These are phyloP conservation scores for Podospora sp. DNA, from an alignment of 495 filamentous ascomycete species.

Conservation along the genomic window DNA sequence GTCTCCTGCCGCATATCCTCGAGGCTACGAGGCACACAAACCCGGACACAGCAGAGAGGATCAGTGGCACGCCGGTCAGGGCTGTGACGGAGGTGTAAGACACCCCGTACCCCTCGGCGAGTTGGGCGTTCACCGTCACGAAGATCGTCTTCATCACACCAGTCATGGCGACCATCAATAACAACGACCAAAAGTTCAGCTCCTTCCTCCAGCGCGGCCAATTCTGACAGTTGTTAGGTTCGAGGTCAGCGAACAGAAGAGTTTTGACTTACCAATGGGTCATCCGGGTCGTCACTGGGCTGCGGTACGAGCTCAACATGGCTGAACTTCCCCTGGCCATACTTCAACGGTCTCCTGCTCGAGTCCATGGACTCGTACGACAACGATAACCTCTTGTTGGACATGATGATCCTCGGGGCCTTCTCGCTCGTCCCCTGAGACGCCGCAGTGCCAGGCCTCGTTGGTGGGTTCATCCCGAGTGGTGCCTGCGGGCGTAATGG, in stretches of 20 bases:
- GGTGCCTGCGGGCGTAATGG: conserved; percentile 29
- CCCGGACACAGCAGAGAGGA: conserved; percentile 49
- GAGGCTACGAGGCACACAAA: conserved; percentile 42
- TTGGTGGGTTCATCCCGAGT: conserved; percentile 33
- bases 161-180: conserved; percentile 45
- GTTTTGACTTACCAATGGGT: conserved; percentile 46
- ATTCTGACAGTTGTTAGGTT: conserved; percentile 39
- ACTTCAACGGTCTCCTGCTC: conserved; percentile 47
- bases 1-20: conserved; percentile 51
- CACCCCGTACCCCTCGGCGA: conserved; percentile 43
- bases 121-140: conserved; percentile 47
- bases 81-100: conserved; percentile 49
- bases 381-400: conserved; percentile 37
- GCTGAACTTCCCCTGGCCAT: conserved; percentile 46
- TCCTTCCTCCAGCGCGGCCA: conserved; percentile 55
- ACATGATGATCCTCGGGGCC: conserved; percentile 32
- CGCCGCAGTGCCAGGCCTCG: conserved; percentile 32
- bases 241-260: background rate
- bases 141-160: conserved; percentile 55
- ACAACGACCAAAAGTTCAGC: conserved; percentile 44
- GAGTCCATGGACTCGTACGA: conserved; percentile 43
- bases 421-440: conserved; percentile 20
- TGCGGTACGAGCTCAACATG: conserved; percentile 52
- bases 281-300: conserved; percentile 51
- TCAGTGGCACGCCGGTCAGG: conserved; percentile 52